Evolutionary conservation across 208 protist genomes (phyloP).

Genomic region (Wallacemonas sp.): DNA sequence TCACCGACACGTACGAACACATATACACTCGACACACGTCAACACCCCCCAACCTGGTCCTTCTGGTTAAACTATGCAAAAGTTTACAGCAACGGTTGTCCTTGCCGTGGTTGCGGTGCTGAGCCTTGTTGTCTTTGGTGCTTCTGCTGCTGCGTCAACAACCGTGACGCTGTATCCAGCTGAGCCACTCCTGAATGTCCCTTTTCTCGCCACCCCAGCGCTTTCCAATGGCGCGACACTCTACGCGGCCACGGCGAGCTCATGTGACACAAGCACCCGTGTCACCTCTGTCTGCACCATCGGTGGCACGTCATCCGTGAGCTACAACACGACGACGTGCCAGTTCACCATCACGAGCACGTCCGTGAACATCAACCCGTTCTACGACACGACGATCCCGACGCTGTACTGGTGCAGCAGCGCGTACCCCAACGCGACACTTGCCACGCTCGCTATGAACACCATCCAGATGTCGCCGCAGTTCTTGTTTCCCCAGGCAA

Average conservation of each 20-base stretch:
- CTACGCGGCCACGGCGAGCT: slow-evolving; percentile 32
- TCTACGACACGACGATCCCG: slow-evolving; percentile 31
- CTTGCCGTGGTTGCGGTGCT: neutral
- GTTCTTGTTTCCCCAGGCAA: slow-evolving; percentile 25
- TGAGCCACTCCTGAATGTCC: slow-evolving; percentile 52
- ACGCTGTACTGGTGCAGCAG: slow-evolving; percentile 57
- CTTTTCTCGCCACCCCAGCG: slow-evolving; percentile 42
- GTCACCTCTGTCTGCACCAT: slow-evolving; percentile 39
- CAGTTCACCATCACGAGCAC: slow-evolving; percentile 41
- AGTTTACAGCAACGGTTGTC: slow-evolving; percentile 9
- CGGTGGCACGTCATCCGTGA: slow-evolving; percentile 14
- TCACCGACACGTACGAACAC: too few species aligned
- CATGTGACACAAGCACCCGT: slow-evolving; percentile 20
- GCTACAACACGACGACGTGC: slow-evolving; percentile 41
- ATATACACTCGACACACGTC: too few species aligned
- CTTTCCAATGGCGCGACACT: slow-evolving; percentile 27
- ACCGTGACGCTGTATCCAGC: slow-evolving; percentile 27
- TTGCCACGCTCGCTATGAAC: slow-evolving; percentile 33
- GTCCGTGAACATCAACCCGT: slow-evolving; percentile 25
- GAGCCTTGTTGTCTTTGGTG: neutral
- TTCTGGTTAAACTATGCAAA: slow-evolving; percentile 12
- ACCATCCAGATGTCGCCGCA: slow-evolving; percentile 29
- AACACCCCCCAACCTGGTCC: too few species aligned
- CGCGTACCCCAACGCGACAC: slow-evolving; percentile 16
- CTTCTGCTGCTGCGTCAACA: slow-evolving; percentile 11